Conservation (phyloP, 345 rosid genomes). For the Brassica rapa region DNA sequence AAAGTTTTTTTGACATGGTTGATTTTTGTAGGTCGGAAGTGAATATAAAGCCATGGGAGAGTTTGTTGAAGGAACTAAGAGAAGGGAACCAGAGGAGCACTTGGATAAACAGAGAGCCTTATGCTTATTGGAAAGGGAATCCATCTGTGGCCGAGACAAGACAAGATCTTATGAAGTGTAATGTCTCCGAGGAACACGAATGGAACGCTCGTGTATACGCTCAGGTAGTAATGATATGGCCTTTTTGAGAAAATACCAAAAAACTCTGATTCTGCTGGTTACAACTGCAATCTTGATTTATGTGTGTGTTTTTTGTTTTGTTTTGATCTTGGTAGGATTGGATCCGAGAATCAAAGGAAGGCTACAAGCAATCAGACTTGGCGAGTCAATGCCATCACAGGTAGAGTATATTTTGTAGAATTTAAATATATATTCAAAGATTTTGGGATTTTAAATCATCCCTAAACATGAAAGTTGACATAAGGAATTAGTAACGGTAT, state of each 20-base stretch:
- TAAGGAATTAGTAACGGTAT: background rate
- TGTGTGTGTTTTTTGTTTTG: background rate
- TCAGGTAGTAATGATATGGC: conserved; percentile 49
- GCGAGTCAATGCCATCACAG: conserved; percentile 78
- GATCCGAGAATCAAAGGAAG: conserved; percentile 59
- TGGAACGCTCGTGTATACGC: conserved; percentile 87
- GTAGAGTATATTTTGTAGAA: conserved; percentile 34
- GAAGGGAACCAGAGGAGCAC: conserved; percentile 51
- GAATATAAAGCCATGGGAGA: conserved; percentile 73
- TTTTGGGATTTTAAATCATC: background rate
- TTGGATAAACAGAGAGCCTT: conserved; percentile 75
- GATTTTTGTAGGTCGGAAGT: conserved; percentile 62
- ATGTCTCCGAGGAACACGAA: conserved; percentile 62
- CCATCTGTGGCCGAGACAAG: conserved; percentile 69
- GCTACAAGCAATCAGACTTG: conserved; percentile 75
- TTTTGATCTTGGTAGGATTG: conserved; percentile 62
- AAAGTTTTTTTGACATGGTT: background rate
- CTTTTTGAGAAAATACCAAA: background rate
- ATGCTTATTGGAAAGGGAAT: conserved; percentile 94
- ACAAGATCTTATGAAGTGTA: conserved; percentile 72
- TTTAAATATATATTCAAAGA: background rate
- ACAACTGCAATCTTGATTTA: conserved; percentile 1
- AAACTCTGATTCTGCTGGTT: background rate
- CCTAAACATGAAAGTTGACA: background rate
- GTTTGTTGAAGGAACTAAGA: conserved; percentile 47